Evolutionary conservation across 75 land plant species (phyloP).

Genomic region (Picea sitchensis): DNA sequence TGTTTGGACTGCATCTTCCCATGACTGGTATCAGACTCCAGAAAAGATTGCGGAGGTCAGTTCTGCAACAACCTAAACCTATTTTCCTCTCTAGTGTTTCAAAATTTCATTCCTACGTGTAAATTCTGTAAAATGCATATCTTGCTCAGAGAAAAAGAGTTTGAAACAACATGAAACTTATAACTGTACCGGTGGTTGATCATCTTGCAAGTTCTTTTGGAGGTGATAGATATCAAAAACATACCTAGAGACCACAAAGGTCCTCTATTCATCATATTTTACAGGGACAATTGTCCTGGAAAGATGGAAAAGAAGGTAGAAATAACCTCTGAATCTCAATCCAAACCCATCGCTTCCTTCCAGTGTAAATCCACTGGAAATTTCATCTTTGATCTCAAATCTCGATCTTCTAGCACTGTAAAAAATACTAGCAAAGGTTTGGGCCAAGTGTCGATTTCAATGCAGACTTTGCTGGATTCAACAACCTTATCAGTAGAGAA

Average conservation of each 20-base stretch:
- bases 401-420: constrained; percentile 16
- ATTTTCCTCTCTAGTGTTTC: not conserved
- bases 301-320: constrained; percentile 16
- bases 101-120: not conserved
- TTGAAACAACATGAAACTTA: not conserved
- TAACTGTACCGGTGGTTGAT: not conserved
- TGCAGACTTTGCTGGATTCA: constrained; percentile 24
- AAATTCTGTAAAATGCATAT: not conserved
- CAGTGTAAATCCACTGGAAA: constrained; percentile 55
- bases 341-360: constrained; percentile 40
- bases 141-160: not conserved
- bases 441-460: constrained; percentile 38
- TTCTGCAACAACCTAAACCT: not conserved
- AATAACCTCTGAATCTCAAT: constrained; percentile 33
- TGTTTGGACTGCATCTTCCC: too few relatives aligned
- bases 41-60: constrained; percentile 31
- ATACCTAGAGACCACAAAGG: constrained; percentile 35
- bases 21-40: constrained; percentile 19
- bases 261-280: constrained; percentile 29
- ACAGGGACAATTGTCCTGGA: constrained; percentile 11
- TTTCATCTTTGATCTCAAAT: constrained; percentile 35
- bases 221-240: constrained; percentile 42
- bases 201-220: constrained; percentile 42
- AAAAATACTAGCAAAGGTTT: constrained; percentile 11
- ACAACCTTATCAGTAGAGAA: constrained; percentile 35